These are phyloP conservation scores for Phytophthora ramorum DNA, from an alignment of 352 stramenopile species.

Conservation along the genomic window DNA sequence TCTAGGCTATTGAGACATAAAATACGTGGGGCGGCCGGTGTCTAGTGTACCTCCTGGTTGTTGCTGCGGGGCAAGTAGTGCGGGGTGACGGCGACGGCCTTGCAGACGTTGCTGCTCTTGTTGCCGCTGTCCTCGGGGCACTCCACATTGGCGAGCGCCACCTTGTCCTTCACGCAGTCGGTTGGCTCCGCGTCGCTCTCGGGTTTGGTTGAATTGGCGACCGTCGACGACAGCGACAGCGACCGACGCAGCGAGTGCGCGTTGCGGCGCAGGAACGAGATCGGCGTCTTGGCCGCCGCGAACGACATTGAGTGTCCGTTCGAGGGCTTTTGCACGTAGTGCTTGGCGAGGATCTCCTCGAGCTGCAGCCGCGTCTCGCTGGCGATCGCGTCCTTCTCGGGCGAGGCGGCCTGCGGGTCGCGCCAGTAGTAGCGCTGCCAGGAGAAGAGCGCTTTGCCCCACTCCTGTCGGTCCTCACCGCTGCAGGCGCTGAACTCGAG, in stretches of 20 bases:
- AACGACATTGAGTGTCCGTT: conserved; percentile 50
- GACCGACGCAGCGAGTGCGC: conserved; percentile 70
- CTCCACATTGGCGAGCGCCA: conserved; percentile 58
- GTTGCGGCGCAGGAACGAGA: conserved; percentile 75
- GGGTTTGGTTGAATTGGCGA: conserved; percentile 42
- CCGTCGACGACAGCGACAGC: conserved; percentile 62
- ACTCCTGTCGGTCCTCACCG: conserved; percentile 79
- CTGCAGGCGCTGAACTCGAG: conserved; percentile 72
- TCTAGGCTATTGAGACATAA: conserved; percentile 38
- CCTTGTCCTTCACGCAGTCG: conserved; percentile 72
- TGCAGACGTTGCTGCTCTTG: conserved; percentile 28
- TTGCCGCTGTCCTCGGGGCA: conserved; percentile 30
- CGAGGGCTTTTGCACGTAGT: conserved; percentile 38
- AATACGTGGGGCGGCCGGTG: conserved; percentile 19
- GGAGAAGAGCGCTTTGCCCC: conserved; percentile 86
- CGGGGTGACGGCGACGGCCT: conserved; percentile 27
- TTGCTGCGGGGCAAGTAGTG: conserved; percentile 35
- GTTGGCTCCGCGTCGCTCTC: conserved; percentile 44
- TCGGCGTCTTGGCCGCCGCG: conserved; percentile 70
- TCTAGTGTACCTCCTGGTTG: conserved; percentile 44
- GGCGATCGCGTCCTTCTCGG: conserved; percentile 14
- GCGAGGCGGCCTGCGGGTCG: conserved; percentile 44
- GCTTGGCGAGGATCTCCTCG: conserved; percentile 55
- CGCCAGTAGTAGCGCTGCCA: conserved; percentile 91
- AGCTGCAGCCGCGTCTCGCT: conserved; percentile 47